Conservation (phyloP, 495 filamentous ascomycete species). For the Jackrogersella minutella region DNA sequence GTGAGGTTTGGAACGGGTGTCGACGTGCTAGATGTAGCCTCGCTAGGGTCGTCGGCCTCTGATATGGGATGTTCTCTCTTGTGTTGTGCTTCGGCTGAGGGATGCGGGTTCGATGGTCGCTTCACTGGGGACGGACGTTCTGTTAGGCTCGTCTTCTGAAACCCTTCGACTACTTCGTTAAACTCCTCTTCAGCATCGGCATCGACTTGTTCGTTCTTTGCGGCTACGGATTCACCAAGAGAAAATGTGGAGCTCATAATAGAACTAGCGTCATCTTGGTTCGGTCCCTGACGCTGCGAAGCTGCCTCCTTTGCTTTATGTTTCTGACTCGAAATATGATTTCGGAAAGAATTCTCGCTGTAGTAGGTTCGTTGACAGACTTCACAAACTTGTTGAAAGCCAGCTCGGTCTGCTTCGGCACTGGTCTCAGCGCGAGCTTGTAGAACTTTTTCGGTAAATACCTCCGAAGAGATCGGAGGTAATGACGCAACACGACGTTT, state of each 20-base stretch:
- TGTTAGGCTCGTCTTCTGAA: constrained; percentile 76
- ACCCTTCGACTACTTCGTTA: constrained; percentile 75
- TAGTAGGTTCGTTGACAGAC: constrained; percentile 92
- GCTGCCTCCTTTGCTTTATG: constrained; percentile 73
- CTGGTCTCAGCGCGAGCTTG: constrained; percentile 84
- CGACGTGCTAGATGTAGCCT: constrained; percentile 46
- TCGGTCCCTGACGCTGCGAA: constrained; percentile 40
- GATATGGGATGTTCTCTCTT: constrained; percentile 51
- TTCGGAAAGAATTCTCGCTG: constrained; percentile 93
- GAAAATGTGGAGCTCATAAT: constrained; percentile 92
- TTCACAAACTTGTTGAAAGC: constrained; percentile 83
- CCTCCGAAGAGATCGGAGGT: constrained; percentile 89
- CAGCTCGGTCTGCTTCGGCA: constrained; percentile 85
- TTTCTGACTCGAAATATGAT: constrained; percentile 91
- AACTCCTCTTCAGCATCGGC: constrained; percentile 77
- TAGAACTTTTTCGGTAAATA: constrained; percentile 97
- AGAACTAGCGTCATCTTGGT: constrained; percentile 78
- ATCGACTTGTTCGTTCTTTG: constrained; percentile 59
- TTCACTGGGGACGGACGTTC: constrained; percentile 63
- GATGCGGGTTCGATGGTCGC: constrained; percentile 65
- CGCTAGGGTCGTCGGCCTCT: constrained; percentile 37
- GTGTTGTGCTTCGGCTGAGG: constrained; percentile 56
- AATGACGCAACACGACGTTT: constrained; percentile 93
- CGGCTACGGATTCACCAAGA: constrained; percentile 77
- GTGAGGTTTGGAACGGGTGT: constrained; percentile 50